Conservation (phyloP, 192 early-diverging fungal genomes). For the Obelidium mucronatum region DNA sequence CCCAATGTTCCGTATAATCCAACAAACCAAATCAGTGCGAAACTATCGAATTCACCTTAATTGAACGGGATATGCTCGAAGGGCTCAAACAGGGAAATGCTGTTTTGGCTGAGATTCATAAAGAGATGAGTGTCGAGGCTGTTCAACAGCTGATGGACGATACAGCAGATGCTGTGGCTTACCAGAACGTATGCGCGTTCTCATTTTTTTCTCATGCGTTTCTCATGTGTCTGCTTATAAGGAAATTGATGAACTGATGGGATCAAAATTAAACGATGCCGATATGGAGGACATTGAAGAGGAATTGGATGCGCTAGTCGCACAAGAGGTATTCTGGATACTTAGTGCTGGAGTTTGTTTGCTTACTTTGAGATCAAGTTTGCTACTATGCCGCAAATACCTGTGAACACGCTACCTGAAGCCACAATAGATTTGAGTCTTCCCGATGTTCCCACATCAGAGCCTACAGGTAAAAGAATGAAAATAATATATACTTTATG, state of each 20-base stretch:
- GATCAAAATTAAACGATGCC: constrained; percentile 62
- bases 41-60: constrained; percentile 92
- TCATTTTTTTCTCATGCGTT: background rate
- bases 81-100: constrained; percentile 86
- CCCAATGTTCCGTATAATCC: background rate
- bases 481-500: no score
- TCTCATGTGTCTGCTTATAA: constrained; percentile 26
- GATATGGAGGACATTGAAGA: constrained; percentile 59
- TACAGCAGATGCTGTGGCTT: constrained; percentile 93
- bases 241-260: constrained; percentile 85
- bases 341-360: background rate
- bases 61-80: constrained; percentile 89
- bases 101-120: constrained; percentile 83
- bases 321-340: constrained; percentile 47
- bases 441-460: constrained; percentile 28
- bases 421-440: background rate
- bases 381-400: constrained; percentile 12
- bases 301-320: constrained; percentile 78
- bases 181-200: constrained; percentile 75
- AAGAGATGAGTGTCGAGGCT: constrained; percentile 88
- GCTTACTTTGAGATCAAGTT: background rate
- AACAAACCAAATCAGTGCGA: constrained; percentile 42
- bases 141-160: constrained; percentile 96
- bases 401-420: background rate
- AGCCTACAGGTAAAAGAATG: no score